Evolutionary conservation across 1,139 yeast genomes (phyloP).

Genomic region (Protomyces pachydermus): DNA sequence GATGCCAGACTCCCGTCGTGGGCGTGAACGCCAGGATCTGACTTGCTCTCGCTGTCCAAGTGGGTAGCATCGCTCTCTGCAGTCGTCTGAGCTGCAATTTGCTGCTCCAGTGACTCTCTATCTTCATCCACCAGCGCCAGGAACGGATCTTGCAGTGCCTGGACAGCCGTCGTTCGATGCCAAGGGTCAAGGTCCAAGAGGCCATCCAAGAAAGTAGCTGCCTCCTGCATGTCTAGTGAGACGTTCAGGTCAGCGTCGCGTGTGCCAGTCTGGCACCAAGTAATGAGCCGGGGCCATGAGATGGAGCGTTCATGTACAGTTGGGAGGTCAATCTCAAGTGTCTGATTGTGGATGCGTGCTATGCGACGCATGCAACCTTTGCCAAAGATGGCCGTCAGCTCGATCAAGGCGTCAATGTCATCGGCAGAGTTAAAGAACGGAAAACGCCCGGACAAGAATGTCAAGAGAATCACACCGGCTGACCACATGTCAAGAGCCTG

Average conservation of each 20-base stretch:
- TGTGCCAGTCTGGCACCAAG: constrained; percentile 36
- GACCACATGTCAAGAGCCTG: constrained; percentile 84
- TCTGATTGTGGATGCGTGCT: constrained; percentile 83
- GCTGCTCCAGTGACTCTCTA: neutral
- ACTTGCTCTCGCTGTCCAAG: neutral
- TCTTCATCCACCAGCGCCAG: constrained; percentile 37
- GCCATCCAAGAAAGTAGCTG: constrained; percentile 51
- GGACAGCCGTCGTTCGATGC: constrained; percentile 53
- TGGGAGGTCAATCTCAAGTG: constrained; percentile 63
- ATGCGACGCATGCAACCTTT: constrained; percentile 64
- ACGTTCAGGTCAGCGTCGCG: constrained; percentile 36
- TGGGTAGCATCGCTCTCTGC: neutral
- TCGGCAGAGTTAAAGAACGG: constrained; percentile 88
- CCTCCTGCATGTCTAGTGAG: constrained; percentile 33
- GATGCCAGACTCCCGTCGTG: neutral
- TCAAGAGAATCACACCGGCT: constrained; percentile 77
- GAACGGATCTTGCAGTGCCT: constrained; percentile 53
- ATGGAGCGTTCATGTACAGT: constrained; percentile 42
- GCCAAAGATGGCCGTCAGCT: constrained; percentile 80
- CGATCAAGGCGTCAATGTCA: constrained; percentile 86
- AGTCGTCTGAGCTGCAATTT: neutral
- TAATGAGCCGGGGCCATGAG: constrained; percentile 42
- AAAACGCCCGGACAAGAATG: constrained; percentile 66
- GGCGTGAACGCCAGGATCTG: neutral
- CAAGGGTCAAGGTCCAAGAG: constrained; percentile 57